Percentiles rank a stretch among this genome's conserved stretches.
Conservation (phyloP, 345 rosid species). For the Zanthoxylum bungeanum region DNA sequence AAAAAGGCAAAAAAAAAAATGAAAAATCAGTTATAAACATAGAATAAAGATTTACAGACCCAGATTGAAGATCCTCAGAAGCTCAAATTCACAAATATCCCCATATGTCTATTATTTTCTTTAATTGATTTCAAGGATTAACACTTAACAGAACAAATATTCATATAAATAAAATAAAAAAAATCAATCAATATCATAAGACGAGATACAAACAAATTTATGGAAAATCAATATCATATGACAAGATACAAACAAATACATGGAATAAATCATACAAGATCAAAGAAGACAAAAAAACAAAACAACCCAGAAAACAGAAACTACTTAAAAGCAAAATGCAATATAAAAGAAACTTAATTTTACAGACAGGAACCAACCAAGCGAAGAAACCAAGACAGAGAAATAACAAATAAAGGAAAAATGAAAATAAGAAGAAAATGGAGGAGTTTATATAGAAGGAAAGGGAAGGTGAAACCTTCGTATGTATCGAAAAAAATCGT, state of each 20-base stretch:
- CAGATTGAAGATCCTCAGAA: neutral
- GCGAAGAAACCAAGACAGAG: constrained; percentile 36
- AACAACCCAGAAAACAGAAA: constrained; percentile 27
- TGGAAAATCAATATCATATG: neutral
- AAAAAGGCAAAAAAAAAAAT: neutral
- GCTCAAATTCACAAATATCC: neutral
- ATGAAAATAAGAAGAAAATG: no score
- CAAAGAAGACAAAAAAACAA: constrained; percentile 12
- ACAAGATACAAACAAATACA: neutral
- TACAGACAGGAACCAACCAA: constrained; percentile 3
- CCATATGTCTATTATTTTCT: no score
- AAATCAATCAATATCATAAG: neutral
- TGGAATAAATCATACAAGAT: neutral
- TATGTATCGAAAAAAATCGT: no score
- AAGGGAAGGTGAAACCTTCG: no score
- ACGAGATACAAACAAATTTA: neutral
- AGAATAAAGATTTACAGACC: neutral
- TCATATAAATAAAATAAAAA: neutral
- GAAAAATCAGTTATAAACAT: neutral
- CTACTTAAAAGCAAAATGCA: constrained; percentile 1
- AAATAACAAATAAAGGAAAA: no score
- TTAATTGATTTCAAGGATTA: neutral
- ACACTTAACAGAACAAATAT: no score
- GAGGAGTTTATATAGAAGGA: no score
- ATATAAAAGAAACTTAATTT: neutral